phyloP scores from a whole-genome alignment of 352 stramenopile genomes.

The Phytophthora podocarpi region DNA sequence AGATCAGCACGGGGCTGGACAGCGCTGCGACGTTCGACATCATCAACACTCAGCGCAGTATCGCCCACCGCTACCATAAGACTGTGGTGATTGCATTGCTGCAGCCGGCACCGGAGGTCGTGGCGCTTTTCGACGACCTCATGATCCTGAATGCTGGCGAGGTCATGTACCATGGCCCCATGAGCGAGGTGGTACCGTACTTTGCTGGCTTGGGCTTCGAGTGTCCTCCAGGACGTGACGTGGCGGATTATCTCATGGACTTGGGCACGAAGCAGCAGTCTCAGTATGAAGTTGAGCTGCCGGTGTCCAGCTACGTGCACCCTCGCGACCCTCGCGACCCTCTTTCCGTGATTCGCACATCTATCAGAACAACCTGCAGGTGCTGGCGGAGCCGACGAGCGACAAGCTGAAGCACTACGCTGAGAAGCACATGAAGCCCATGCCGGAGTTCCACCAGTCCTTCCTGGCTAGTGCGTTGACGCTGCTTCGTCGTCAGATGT shows the following conservation, averaged over 20 bases:
- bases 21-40: slow-evolving; percentile 63
- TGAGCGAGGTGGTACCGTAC: slow-evolving; percentile 37
- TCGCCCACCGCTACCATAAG: slow-evolving; percentile 47
- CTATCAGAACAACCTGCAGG: slow-evolving; percentile 40
- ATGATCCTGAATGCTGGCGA: slow-evolving; percentile 54
- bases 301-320: slow-evolving; percentile 2
- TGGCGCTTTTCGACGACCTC: slow-evolving; percentile 58
- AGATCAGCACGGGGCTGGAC: slow-evolving; percentile 79
- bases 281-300: slow-evolving; percentile 31
- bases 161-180: slow-evolving; percentile 46
- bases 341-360: slow-evolving; percentile 46
- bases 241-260: slow-evolving; percentile 48
- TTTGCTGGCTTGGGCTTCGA: slow-evolving; percentile 42
- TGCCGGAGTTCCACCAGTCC: slow-evolving; percentile 43
- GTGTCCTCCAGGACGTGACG: slow-evolving; percentile 30
- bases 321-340: slow-evolving; percentile 24
- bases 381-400: background rate
- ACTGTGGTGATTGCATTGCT: slow-evolving; percentile 80
- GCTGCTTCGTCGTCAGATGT: slow-evolving; percentile 60
- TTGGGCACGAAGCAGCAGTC: slow-evolving; percentile 43
- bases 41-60: slow-evolving; percentile 47
- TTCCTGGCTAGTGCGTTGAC: slow-evolving; percentile 38
- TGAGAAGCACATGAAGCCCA: background rate
- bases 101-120: slow-evolving; percentile 71
- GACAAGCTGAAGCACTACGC: no score